Base-by-base conservation (phyloP, 805 yeast genomes). In the Suhomyces xylopsoci region DNA sequence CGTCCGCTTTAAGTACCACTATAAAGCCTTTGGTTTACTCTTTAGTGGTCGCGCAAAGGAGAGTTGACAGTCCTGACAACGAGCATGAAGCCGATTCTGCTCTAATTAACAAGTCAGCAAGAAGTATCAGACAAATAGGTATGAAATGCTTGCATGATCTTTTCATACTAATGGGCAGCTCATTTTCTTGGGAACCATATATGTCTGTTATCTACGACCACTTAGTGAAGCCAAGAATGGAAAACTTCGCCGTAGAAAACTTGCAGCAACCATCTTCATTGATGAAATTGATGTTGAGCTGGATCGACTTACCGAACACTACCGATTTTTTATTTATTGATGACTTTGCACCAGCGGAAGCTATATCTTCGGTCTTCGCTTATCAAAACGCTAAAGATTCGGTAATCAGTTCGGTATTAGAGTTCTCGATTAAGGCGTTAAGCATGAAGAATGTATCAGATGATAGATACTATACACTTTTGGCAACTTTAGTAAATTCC, bases 191-290 rank as follows among this genome's bases (percentile, higher is more conserved):
- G 97, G 60, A 54, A 6, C 55, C 62, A 5, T 78, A 78, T 56
- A 76, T 81, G 17, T 71, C 72, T 12, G 59, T 68, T 1, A 80
- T 94, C 10, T 87, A 81, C 61, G 64, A 68, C 3, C 63, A 72
- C 22, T 73, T 90, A 20, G 72, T 93, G 12, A 60, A 66, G 19
- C 91, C 96, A 7, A 81, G 96, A 62, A 73, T 94, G 59, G 73
- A 55, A 0, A 73, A 78, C 10, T 93, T 93, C 67, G 86, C 86
- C 3, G 78, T 71, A 41, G 96, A 88, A 61, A 94, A 93, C 65
- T 73, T 87, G 30, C 96, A 90, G 63, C 90, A 87, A 61, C 85
- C 93, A 0, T 90, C 97, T 0, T 80, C 96, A 0, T 65, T 93
- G 44, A 71, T 92, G 81, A 81, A 76, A 51, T 64, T 90, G 8